A percentile compares a stretch with the other conserved stretches of the same genome.
Conservation (phyloP, 2,329 filamentous ascomycete species). For the Boeremia exigua region DNA sequence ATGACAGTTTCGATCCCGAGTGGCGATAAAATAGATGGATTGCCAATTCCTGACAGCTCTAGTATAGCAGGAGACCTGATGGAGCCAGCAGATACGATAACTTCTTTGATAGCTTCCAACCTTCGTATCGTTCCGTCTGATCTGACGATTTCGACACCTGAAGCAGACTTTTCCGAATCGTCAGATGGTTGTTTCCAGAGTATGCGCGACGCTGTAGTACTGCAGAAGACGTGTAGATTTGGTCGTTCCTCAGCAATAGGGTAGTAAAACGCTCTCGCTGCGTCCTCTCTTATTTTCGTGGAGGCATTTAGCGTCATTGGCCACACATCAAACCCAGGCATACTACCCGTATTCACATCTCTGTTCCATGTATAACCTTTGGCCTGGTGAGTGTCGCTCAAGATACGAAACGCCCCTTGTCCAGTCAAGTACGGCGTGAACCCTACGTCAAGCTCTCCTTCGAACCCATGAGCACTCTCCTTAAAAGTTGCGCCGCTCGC, state of each 20-base stretch:
- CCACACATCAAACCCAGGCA: slow-evolving; percentile 54
- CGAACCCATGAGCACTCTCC: slow-evolving; percentile 26
- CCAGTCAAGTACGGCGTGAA: slow-evolving; percentile 37
- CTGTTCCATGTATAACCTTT: slow-evolving; percentile 48
- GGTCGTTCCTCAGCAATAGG: slow-evolving; percentile 46
- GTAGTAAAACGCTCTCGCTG: slow-evolving; percentile 57
- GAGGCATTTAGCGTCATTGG: slow-evolving; percentile 51
- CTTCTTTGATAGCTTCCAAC: slow-evolving; percentile 34
- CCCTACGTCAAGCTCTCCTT: slow-evolving; percentile 35
- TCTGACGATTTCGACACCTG: slow-evolving; percentile 34
- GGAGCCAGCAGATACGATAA: slow-evolving; percentile 46
- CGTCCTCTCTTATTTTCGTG: slow-evolving; percentile 52
- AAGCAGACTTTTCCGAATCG: slow-evolving; percentile 19
- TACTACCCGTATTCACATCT: slow-evolving; percentile 53
- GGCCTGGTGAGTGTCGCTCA: slow-evolving; percentile 47
- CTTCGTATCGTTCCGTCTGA: slow-evolving; percentile 22
- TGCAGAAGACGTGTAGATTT: slow-evolving; percentile 54
- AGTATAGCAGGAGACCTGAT: slow-evolving; percentile 44
- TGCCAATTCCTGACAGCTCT: slow-evolving; percentile 48
- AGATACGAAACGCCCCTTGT: slow-evolving; percentile 30
- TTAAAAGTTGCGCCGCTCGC: slow-evolving; percentile 35
- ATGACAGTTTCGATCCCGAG: slow-evolving; percentile 30
- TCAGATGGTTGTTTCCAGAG: slow-evolving; percentile 38
- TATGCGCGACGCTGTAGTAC: slow-evolving; percentile 51
- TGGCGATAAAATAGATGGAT: slow-evolving; percentile 32